phyloP scores from a whole-genome alignment of 495 filamentous ascomycete species.

The Annulohypoxylon maeteangense region DNA sequence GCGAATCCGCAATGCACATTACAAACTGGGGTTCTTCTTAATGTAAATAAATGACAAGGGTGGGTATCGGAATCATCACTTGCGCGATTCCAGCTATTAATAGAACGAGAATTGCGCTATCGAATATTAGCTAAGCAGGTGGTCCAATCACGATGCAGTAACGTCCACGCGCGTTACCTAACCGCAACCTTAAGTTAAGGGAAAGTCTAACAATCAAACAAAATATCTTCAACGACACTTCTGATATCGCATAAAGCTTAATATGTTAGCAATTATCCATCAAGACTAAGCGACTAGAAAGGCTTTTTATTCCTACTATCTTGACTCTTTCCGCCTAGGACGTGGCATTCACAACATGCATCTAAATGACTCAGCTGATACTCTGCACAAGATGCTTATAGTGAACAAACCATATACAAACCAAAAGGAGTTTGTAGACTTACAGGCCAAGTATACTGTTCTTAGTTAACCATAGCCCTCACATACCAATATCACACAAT shows the following conservation, averaged over 20 bases:
- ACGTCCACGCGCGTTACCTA: no score
- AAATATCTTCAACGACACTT: neutral
- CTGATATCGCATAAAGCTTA: neutral
- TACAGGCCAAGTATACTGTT: no score
- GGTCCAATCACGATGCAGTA: neutral
- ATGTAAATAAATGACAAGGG: conserved; percentile 2
- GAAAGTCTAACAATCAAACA: neutral
- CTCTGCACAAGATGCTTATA: no score
- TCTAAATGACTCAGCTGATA: no score
- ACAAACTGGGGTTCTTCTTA: neutral
- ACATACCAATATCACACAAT: neutral
- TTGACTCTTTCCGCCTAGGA: neutral
- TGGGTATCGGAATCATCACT: conserved; percentile 30
- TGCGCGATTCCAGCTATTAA: conserved; percentile 41
- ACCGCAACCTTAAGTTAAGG: neutral
- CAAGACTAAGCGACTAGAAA: neutral
- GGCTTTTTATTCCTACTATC: neutral
- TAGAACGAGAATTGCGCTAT: conserved; percentile 24
- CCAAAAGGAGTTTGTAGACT: no score
- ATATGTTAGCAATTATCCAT: neutral
- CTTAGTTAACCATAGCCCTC: no score
- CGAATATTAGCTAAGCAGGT: neutral
- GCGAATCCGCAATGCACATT: conserved; percentile 5
- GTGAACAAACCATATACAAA: no score
- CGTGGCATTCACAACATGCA: no score